phyloP scores from a whole-genome alignment of 176 grass and related monocot genomes.

The Phragmites australis region DNA sequence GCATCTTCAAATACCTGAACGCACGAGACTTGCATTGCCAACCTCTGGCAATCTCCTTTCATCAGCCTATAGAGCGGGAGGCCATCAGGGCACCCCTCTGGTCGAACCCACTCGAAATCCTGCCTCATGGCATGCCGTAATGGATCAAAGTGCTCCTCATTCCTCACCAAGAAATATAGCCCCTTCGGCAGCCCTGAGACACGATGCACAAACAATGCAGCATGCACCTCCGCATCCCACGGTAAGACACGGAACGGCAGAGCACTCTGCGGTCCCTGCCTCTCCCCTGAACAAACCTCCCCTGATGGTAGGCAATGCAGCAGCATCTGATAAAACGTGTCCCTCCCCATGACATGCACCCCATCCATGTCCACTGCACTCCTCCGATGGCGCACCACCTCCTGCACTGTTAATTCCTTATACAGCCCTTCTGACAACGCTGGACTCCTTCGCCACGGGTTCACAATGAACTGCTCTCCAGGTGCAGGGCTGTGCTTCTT shows the following conservation, averaged over 20 bases:
- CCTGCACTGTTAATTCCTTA: slow-evolving; percentile 56
- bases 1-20: slow-evolving; percentile 57
- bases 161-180: slow-evolving; percentile 87
- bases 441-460: slow-evolving; percentile 46
- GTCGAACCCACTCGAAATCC: slow-evolving; percentile 73
- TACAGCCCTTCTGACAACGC: slow-evolving; percentile 53
- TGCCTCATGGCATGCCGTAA: slow-evolving; percentile 60
- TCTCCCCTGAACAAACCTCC: slow-evolving; percentile 40
- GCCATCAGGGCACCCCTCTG: slow-evolving; percentile 67
- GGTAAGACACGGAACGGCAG: slow-evolving; percentile 72
- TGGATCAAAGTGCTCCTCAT: slow-evolving; percentile 71
- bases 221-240: slow-evolving; percentile 91
- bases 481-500: slow-evolving; percentile 57
- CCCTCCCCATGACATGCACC: slow-evolving; percentile 59
- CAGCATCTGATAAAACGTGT: slow-evolving; percentile 82
- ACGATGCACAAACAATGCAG: slow-evolving; percentile 73
- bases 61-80: slow-evolving; percentile 76
- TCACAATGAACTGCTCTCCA: slow-evolving; percentile 45
- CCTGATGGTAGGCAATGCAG: slow-evolving; percentile 86
- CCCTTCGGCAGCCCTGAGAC: slow-evolving; percentile 65
- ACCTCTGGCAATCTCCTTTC: slow-evolving; percentile 64
- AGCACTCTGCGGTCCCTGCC: slow-evolving; percentile 60
- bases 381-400: slow-evolving; percentile 61
- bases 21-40: slow-evolving; percentile 86
- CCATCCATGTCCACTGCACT: slow-evolving; percentile 87